Conservation (phyloP, 78 protist genomes). For the Polysphondylium violaceum region DNA sequence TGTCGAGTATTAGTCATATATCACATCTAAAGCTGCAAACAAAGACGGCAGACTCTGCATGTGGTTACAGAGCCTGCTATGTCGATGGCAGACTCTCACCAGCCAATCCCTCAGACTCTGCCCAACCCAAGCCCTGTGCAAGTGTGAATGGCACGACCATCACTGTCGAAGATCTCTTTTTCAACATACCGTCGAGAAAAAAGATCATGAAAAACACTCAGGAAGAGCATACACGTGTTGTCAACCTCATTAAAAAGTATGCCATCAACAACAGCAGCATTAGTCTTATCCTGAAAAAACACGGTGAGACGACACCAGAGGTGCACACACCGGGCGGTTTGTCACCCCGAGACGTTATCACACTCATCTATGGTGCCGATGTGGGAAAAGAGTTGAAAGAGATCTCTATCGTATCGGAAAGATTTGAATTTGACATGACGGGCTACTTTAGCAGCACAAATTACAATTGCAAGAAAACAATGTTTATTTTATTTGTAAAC, state of each 20-base stretch:
- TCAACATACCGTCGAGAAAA: constrained; percentile 88
- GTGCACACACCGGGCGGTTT: constrained; percentile 48
- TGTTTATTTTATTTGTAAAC: constrained; percentile 94
- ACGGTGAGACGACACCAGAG: constrained; percentile 68
- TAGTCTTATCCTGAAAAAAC: constrained; percentile 85
- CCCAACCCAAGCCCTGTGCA: constrained; percentile 93
- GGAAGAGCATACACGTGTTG: constrained; percentile 91
- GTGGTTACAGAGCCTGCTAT: constrained; percentile 81
- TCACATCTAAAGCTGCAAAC: constrained; percentile 95
- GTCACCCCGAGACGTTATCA: constrained; percentile 50
- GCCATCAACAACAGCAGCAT: constrained; percentile 86
- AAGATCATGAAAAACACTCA: constrained; percentile 77
- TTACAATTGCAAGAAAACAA: constrained; percentile 70
- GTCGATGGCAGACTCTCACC: constrained; percentile 56
- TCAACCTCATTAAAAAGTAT: constrained; percentile 87
- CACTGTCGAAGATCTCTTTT: constrained; percentile 96
- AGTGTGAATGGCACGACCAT: constrained; percentile 88
- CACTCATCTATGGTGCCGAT: constrained; percentile 74
- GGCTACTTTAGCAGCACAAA: constrained; percentile 89
- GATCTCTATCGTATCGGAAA: neutral
- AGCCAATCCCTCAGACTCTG: neutral
- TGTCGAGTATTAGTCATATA: constrained; percentile 96
- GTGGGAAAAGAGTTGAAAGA: constrained; percentile 80
- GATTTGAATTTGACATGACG: constrained; percentile 22
- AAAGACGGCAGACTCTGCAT: constrained; percentile 67